Percentiles rank a stretch among this genome's conserved stretches.
Evolutionary conservation across 1,139 yeast species (phyloP).

Genomic region (Candida gigantensis): DNA sequence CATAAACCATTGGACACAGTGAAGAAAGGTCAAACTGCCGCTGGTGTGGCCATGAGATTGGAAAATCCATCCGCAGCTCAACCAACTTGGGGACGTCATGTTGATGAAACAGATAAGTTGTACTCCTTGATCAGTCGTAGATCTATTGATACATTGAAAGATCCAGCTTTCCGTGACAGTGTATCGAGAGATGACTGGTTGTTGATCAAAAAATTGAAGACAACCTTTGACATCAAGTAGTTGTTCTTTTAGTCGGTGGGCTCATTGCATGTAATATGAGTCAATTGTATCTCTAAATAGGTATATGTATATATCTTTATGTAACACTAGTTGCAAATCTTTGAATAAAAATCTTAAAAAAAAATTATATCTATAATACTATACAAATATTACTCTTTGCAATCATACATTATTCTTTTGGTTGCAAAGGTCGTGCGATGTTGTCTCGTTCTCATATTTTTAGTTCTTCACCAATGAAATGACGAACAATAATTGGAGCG

Average conservation of each 20-base stretch:
- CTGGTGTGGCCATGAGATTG: slow-evolving; percentile 98
- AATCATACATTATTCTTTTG: not conserved
- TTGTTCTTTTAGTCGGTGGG: not conserved
- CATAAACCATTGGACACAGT: slow-evolving; percentile 80
- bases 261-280: not conserved
- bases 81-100: slow-evolving; percentile 99
- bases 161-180: slow-evolving; percentile 93
- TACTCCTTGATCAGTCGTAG: slow-evolving; percentile 86
- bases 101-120: slow-evolving; percentile 85
- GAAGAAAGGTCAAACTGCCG: slow-evolving; percentile 92
- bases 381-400: not conserved
- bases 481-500: slow-evolving; percentile 1
- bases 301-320: not conserved
- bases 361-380: not conserved
- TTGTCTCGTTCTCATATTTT: not conserved
- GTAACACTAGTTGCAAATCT: not conserved
- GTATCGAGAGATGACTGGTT: slow-evolving; percentile 96
- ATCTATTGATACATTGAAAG: slow-evolving; percentile 95
- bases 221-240: slow-evolving; percentile 72
- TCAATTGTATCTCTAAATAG: not conserved
- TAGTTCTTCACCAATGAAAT: not conserved
- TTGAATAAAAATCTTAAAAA: no score
- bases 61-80: slow-evolving; percentile 90
- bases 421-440: not conserved
- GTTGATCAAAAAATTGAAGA: slow-evolving; percentile 82